A percentile compares a stretch with the other conserved stretches of the same genome.
These are phyloP conservation scores for Cercophora newfieldiana DNA, from an alignment of 495 filamentous ascomycete genomes.

Conservation along the genomic window DNA sequence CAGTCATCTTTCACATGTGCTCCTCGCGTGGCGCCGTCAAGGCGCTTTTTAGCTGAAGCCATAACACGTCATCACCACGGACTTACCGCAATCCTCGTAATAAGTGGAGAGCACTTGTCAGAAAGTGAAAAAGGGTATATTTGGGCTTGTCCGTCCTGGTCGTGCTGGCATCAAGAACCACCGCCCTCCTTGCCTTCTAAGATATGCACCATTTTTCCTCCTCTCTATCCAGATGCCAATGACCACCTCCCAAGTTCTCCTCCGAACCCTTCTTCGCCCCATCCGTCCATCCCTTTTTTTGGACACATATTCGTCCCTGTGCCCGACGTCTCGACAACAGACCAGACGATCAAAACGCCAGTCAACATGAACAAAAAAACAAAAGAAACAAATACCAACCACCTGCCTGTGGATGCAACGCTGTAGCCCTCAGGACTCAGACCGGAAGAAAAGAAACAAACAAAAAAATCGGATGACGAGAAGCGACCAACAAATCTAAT, in stretches of 20 bases:
- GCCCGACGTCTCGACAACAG: neutral
- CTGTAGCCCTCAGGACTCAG: neutral
- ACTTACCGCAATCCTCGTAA: neutral
- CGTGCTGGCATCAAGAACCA: neutral
- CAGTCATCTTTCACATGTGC: neutral
- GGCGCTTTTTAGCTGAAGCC: neutral
- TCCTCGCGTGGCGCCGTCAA: neutral
- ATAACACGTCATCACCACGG: neutral
- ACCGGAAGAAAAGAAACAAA: neutral
- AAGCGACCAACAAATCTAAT: no score
- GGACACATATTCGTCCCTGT: neutral
- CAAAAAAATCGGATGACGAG: neutral
- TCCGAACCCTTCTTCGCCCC: neutral
- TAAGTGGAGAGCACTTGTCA: neutral
- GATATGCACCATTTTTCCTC: neutral
- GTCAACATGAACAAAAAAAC: neutral
- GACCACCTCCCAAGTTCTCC: neutral
- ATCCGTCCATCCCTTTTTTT: neutral
- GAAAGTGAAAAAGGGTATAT: conserved; percentile 2
- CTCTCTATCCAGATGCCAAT: neutral
- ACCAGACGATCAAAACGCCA: neutral
- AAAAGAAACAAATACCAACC: neutral
- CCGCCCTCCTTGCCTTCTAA: neutral
- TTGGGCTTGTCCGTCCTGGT: neutral
- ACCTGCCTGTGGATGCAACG: conserved; percentile 5